phyloP scores from a whole-genome alignment of 2,329 filamentous ascomycete genomes.

The Diplodia intermedia region DNA sequence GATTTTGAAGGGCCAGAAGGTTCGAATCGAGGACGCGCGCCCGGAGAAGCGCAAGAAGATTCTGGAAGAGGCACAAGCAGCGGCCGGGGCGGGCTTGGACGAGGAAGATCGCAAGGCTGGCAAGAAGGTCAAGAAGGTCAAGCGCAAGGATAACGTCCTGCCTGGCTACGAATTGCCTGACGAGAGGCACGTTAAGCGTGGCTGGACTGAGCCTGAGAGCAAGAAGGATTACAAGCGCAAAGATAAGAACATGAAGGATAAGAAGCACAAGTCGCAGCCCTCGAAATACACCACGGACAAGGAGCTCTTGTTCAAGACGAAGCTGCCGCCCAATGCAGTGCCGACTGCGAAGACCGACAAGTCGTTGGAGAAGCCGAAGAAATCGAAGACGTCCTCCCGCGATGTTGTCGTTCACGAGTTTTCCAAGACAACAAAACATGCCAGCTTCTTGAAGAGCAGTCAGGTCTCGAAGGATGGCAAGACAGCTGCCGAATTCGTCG shows the following conservation, averaged over 20 bases:
- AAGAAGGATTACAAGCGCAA: conserved; percentile 55
- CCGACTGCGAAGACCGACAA: conserved; percentile 43
- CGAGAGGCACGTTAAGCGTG: conserved; percentile 82
- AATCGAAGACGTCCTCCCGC: conserved; percentile 54
- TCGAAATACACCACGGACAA: conserved; percentile 82
- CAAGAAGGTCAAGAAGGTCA: conserved; percentile 56
- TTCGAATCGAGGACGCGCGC: conserved; percentile 82
- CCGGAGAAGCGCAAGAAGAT: conserved; percentile 61
- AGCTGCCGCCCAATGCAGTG: conserved; percentile 67
- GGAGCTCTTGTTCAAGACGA: conserved; percentile 86
- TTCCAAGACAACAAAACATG: conserved; percentile 80
- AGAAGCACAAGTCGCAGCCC: conserved; percentile 66
- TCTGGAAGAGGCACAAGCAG: conserved; percentile 45
- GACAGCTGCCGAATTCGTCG: conserved; percentile 71
- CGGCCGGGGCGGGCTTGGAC: conserved; percentile 50
- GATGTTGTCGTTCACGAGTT: conserved; percentile 87
- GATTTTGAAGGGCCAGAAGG: conserved; percentile 82
- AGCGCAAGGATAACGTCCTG: conserved; percentile 59
- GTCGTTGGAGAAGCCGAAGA: conserved; percentile 50
- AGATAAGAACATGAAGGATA: conserved; percentile 56
- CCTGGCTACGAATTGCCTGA: conserved; percentile 74
- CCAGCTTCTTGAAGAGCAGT: conserved; percentile 75
- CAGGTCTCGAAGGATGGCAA: conserved; percentile 54
- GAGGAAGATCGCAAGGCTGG: conserved; percentile 59
- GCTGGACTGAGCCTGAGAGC: conserved; percentile 76